These are phyloP conservation scores for Coleophoma cylindrospora DNA, from an alignment of 2,329 filamentous ascomycete genomes.

Conservation along the genomic window DNA sequence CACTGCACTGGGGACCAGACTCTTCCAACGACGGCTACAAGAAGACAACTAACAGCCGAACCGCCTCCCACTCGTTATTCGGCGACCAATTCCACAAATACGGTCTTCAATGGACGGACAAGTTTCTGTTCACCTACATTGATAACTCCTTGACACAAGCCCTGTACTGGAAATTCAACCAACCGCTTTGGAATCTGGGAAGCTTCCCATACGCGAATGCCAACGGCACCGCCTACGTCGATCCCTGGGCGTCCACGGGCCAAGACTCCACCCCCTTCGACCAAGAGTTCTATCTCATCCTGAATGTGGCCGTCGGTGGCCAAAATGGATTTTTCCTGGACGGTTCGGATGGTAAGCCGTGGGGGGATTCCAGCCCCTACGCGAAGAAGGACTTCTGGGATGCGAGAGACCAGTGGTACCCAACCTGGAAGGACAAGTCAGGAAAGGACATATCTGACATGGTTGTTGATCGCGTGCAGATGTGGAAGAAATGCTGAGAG, in stretches of 20 bases:
- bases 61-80: constrained; percentile 32
- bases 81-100: constrained; percentile 42
- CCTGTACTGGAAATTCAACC: constrained; percentile 26
- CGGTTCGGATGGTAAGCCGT: constrained; percentile 38
- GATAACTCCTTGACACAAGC: constrained; percentile 37
- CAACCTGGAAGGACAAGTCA: constrained; percentile 37
- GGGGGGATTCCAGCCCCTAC: constrained; percentile 36
- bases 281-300: constrained; percentile 43
- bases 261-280: constrained; percentile 43
- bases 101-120: constrained; percentile 46
- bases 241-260: constrained; percentile 37
- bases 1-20: constrained; percentile 42
- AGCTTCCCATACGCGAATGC: constrained; percentile 31
- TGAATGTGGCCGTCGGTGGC: constrained; percentile 45
- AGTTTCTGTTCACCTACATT: constrained; percentile 49
- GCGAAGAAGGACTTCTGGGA: constrained; percentile 38
- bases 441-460: constrained; percentile 44
- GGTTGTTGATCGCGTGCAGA: constrained; percentile 61
- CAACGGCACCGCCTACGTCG: constrained; percentile 34
- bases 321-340: constrained; percentile 45
- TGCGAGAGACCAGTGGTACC: constrained; percentile 34
- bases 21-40: constrained; percentile 24
- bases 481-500: constrained; percentile 55
- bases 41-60: constrained; percentile 21
- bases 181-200: constrained; percentile 31